These are phyloP conservation scores for Pulveroboletus sp. DNA, from an alignment of 768 basidiomycete species.

Conservation along the genomic window DNA sequence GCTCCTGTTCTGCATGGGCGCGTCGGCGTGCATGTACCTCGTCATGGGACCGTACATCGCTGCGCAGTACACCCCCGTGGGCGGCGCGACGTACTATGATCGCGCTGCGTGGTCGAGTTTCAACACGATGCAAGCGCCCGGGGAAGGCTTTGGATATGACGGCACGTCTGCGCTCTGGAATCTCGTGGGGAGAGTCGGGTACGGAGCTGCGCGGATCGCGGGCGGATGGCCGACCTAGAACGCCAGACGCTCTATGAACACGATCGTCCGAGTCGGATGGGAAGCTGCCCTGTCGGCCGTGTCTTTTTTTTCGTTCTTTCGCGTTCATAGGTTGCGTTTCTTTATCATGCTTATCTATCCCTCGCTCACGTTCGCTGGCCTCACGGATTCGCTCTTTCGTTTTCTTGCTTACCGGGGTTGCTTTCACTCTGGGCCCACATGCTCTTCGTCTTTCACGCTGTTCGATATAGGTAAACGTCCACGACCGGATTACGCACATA, in stretches of 20 bases:
- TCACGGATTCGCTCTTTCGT: constrained; percentile 10
- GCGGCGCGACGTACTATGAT: constrained; percentile 74
- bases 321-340: constrained; percentile 16
- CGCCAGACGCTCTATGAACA: background rate
- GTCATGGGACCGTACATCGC: constrained; percentile 57
- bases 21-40: constrained; percentile 57
- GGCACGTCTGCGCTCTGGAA: constrained; percentile 63
- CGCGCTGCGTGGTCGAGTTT: constrained; percentile 77
- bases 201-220: constrained; percentile 70
- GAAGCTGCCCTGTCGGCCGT: too few relatives aligned
- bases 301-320: constrained; percentile 7
- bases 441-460: constrained; percentile 5
- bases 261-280: too few relatives aligned
- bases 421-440: background rate
- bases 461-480: constrained; percentile 11
- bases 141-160: constrained; percentile 66
- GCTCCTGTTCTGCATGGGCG: constrained; percentile 55
- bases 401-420: background rate
- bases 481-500: constrained; percentile 10
- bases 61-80: constrained; percentile 51
- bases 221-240: constrained; percentile 74
- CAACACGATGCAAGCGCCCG: constrained; percentile 64
- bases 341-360: constrained; percentile 20
- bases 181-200: constrained; percentile 66
- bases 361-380: background rate